Percentiles rank a stretch among this genome's conserved stretches.
phyloP scores from a whole-genome alignment of 768 basidiomycete genomes.

The Cystobasidium ongulense region DNA sequence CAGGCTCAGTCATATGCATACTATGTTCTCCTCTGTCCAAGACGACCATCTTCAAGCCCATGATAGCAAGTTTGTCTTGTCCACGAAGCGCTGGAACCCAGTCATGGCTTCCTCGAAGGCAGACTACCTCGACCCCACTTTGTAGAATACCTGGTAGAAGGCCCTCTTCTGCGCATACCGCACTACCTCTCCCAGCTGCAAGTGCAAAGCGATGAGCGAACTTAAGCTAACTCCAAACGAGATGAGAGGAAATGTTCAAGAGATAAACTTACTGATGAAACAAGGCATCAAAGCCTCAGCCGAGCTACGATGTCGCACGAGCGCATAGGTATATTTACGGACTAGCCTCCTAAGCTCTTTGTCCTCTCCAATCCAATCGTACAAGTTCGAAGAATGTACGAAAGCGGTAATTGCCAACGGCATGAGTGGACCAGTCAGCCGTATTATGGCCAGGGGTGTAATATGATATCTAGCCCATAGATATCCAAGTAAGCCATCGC shows the following conservation, averaged over 20 bases:
- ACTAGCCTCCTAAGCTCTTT: neutral
- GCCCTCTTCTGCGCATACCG: neutral
- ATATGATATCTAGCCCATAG: neutral
- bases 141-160: neutral
- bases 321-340: neutral
- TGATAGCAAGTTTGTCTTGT: neutral
- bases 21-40: neutral
- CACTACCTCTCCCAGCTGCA: neutral
- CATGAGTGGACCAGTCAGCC: neutral
- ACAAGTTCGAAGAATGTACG: neutral
- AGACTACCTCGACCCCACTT: neutral
- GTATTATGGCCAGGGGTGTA: neutral
- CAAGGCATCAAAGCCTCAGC: neutral
- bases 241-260: neutral
- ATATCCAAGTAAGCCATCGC: neutral
- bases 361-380: neutral
- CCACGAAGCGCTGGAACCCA: neutral
- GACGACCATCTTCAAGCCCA: neutral
- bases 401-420: neutral
- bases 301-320: neutral
- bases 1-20: neutral
- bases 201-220: no score
- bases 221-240: no score
- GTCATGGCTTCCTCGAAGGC: neutral
- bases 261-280: neutral